phyloP scores from a whole-genome alignment of 192 early-diverging fungal genomes.

The Coemansia sp. region DNA sequence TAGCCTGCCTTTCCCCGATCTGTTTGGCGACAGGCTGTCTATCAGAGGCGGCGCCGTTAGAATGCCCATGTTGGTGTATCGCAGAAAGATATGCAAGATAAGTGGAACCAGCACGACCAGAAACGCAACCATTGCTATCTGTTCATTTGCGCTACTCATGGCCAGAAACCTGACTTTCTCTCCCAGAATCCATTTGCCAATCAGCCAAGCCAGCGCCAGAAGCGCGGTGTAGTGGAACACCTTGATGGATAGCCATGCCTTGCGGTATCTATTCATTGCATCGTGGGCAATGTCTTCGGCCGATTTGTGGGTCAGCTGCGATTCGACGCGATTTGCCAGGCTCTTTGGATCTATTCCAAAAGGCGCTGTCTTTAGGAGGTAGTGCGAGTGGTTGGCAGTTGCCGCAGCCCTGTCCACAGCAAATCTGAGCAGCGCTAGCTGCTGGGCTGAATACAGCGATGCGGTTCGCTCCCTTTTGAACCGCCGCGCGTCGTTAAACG shows the following conservation, averaged over 20 bases:
- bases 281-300: slow-evolving; percentile 18
- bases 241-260: slow-evolving; percentile 18
- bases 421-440: slow-evolving; percentile 33
- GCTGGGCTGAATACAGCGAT: slow-evolving; percentile 24
- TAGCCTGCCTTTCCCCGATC: not conserved
- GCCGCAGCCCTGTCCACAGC: slow-evolving; percentile 10
- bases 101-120: not conserved
- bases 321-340: not conserved
- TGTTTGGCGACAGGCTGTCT: not conserved
- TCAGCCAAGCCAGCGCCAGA: slow-evolving; percentile 8
- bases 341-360: not conserved
- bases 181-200: slow-evolving; percentile 1
- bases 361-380: slow-evolving; percentile 10
- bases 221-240: slow-evolving; percentile 24
- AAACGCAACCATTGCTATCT: not conserved
- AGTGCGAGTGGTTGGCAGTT: not conserved
- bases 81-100: slow-evolving; percentile 17
- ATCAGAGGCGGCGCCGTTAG: slow-evolving; percentile 20
- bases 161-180: not conserved
- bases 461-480: slow-evolving; percentile 20
- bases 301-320: slow-evolving; percentile 3
- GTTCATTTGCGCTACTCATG: not conserved
- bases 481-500: slow-evolving; percentile 1
- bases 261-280: slow-evolving; percentile 20
- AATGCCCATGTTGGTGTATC: slow-evolving; percentile 34